phyloP scores from a whole-genome alignment of 176 grass and related monocot genomes.

The Chloris gayana region DNA sequence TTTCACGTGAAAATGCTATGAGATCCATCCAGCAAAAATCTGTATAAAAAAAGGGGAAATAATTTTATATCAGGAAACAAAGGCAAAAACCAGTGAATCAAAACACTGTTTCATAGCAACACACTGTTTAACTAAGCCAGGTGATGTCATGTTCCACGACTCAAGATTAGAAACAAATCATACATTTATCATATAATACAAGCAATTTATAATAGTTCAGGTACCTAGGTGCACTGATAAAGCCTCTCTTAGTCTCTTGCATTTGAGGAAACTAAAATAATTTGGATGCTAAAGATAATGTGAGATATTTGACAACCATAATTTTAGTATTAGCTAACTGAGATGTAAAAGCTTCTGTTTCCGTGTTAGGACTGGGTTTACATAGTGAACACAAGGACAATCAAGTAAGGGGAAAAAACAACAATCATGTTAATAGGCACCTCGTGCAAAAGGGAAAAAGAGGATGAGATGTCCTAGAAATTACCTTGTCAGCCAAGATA shows the following conservation, averaged over 20 bases:
- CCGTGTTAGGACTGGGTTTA: background rate
- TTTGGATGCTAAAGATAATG: background rate
- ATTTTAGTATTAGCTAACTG: background rate
- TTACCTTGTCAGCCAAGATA: slow-evolving; percentile 71
- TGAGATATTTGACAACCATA: background rate
- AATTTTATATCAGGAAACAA: background rate
- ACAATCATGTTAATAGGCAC: background rate
- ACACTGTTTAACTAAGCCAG: background rate
- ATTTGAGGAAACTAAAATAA: background rate
- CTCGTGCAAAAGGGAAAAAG: background rate
- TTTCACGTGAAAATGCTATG: slow-evolving; percentile 36
- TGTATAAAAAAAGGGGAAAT: background rate
- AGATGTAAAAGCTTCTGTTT: background rate
- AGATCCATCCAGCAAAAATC: slow-evolving; percentile 43
- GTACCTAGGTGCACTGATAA: background rate
- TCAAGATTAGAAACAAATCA: background rate
- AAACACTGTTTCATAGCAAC: too few species aligned
- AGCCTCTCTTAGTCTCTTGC: background rate
- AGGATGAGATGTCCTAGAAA: background rate
- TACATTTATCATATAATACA: slow-evolving; percentile 8
- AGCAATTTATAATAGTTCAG: background rate
- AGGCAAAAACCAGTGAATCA: background rate
- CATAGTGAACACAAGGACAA: background rate
- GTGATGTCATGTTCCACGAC: background rate
- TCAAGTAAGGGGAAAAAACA: background rate